Evolutionary conservation across 371 early-diverging fungal species (phyloP), one percentile per base, ranked within the genome.

Genomic region (Apophysomyces elegans): DNA sequence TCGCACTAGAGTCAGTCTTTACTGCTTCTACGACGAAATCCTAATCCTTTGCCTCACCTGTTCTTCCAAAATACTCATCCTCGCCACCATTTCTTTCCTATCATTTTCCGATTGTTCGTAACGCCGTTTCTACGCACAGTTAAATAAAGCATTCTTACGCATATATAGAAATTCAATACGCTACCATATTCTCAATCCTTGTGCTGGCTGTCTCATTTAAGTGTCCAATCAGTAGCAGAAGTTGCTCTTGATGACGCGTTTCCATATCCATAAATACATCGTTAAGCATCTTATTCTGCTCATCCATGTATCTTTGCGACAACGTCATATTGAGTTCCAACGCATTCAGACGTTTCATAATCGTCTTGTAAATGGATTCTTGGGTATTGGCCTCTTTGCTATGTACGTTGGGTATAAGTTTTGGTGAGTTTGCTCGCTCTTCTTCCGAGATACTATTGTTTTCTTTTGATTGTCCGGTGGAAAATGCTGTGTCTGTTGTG

Each of bases 341-440:
- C 14, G 84, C 78, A 50, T 77, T 78, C 1, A 97, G 78, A 12
- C 98, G 86, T 61, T 93, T 93, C 85, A 93, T 90, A 45, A 97
- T 95, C 5, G 90, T 94, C 64, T 95, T 94, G 76, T 93, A 96
- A 41, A 96, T 92, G 59, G 92, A 95, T 59, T 93, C 92, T 65
- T 78, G 76, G 13, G 71, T 71, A 41, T 39, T 69, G 2, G 70
- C 38, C 59, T 78, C 66, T 64, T 73, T 68, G 43, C 62, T 13
- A 41, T 67, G 61, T 13, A 61, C 54, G 12, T 37, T 46, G 6
- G 65, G 37, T 13, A 38, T 43, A 2, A 56, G 13, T 36, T 56
- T 60, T 35, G 65, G 44, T 21, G 71, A 71, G 13, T 68, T 44
- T 11, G 69, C 66, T 0, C 71, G 65, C 46, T 62, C 76, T 35